Evolutionary conservation across 2,329 filamentous ascomycete species (phyloP).

Genomic region (Pseudocercospora macadamiae): DNA sequence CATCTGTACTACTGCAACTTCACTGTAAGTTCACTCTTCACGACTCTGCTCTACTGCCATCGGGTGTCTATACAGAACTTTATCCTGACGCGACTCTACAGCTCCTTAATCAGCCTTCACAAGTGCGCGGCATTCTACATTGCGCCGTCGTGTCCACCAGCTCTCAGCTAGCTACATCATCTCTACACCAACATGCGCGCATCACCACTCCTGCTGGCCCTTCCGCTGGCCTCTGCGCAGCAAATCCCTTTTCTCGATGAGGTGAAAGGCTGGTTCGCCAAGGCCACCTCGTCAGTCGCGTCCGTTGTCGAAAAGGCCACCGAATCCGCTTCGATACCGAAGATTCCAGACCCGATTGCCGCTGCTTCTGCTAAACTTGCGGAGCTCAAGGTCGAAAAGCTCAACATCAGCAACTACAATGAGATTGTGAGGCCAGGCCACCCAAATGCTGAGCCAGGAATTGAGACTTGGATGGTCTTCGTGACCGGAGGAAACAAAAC

Average conservation of each 20-base stretch:
- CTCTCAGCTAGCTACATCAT: neutral
- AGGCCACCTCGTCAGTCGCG: constrained; percentile 60
- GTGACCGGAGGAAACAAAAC: constrained; percentile 77
- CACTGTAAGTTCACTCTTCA: neutral
- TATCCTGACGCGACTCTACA: neutral
- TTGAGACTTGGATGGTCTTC: constrained; percentile 77
- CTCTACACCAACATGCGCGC: constrained; percentile 51
- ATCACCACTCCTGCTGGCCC: constrained; percentile 55
- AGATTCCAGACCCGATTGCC: constrained; percentile 44
- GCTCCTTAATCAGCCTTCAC: constrained; percentile 4
- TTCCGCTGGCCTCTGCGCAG: constrained; percentile 56
- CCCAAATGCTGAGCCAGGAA: constrained; percentile 58
- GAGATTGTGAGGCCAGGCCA: constrained; percentile 66
- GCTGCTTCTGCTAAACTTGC: constrained; percentile 53
- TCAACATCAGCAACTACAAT: constrained; percentile 74
- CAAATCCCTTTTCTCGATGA: constrained; percentile 66
- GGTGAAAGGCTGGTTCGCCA: constrained; percentile 57
- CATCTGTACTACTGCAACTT: neutral
- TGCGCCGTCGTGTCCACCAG: neutral
- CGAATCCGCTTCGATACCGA: constrained; percentile 40
- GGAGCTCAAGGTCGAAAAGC: constrained; percentile 55
- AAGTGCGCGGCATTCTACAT: neutral
- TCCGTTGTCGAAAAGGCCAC: constrained; percentile 57
- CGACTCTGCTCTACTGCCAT: too few species aligned
- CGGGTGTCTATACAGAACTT: neutral